These are phyloP conservation scores for Candida palmyrensis DNA, from an alignment of 805 yeast species.

Conservation along the genomic window DNA sequence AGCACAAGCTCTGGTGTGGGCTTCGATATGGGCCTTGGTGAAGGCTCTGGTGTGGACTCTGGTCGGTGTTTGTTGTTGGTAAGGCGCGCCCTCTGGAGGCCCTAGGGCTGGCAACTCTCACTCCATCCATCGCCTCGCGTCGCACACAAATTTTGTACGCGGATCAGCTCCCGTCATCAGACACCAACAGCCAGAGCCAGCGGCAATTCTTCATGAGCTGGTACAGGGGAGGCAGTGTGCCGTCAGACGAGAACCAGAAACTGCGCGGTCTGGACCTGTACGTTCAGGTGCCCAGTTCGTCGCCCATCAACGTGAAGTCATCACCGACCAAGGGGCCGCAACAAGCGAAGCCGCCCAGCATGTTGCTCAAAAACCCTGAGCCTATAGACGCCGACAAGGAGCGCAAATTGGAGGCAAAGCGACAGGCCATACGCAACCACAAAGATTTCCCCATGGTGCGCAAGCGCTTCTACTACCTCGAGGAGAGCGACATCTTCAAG, in stretches of 20 bases:
- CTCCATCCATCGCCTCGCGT: no score
- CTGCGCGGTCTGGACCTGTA: constrained; percentile 6
- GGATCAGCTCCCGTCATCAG: no score
- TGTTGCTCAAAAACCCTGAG: constrained; percentile 10
- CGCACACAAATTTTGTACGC: no score
- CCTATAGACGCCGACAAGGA: constrained; percentile 15
- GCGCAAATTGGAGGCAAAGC: constrained; percentile 25
- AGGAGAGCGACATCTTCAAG: constrained; percentile 36
- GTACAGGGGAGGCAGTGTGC: constrained; percentile 2
- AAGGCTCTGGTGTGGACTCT: no score
- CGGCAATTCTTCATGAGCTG: constrained; percentile 5
- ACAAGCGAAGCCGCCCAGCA: constrained; percentile 6
- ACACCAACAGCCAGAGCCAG: no score
- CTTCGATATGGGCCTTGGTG: no score
- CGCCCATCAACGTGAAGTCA: constrained; percentile 29
- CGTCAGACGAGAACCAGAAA: not conserved
- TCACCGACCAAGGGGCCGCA: constrained; percentile 17
- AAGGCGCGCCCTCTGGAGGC: no score
- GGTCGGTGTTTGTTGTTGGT: no score
- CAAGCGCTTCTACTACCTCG: constrained; percentile 31
- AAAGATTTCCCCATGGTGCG: constrained; percentile 33
- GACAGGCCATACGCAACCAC: constrained; percentile 34
- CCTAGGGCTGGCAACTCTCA: no score
- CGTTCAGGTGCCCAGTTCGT: constrained; percentile 38
- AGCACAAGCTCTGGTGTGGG: no score